Evolutionary conservation across 768 basidiomycete species (phyloP), one percentile per base, ranked within the genome.

Genomic region (Kwoniella heveanensis): DNA sequence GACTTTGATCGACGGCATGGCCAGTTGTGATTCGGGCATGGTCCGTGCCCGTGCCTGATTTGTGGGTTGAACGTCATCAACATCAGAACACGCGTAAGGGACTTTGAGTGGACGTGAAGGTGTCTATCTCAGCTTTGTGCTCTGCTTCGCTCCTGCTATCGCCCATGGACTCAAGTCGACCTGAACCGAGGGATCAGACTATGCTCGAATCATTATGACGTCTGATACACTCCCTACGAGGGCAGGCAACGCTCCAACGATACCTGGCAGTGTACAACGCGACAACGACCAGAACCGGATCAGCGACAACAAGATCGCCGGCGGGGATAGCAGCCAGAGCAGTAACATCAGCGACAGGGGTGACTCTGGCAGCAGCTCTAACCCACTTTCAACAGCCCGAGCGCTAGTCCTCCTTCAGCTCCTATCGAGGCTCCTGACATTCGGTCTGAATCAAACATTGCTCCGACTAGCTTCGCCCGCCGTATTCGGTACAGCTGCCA

Each of bases 331-430:
- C 32, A 13, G 32, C 32, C n/a, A n/a, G 32, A 44, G 39, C 39
- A 19, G 17, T 10, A 44, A 8, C 39, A 19, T 17, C 39, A 36
- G 32, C 32, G 32, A 36, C 32, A 36, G 13, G 13, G 13, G 32
- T 36, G 13, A 7, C 32, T 36, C 32, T 36, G 32, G 32, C 32
- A 13, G 8, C 46, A 49, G 22, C 48, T 49, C 57, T 10, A 64
- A 54, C 44, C 63, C 73, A 6, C 58, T 74, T 6, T 15, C 49
- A 7, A 77, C 76, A 0, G 76, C 66, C 10, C 50, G 73, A 29
- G 88, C 89, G 26, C 85, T 99, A 30, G 88, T 99, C 67, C 86
- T 86, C 29, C 86, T 98, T 19, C 96, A 98, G 74, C 83, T 96
- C 30, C 82, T 89, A 60, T 90, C 93, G 55, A 85, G 96, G 0